These are phyloP conservation scores for Metschnikowia continentalis DNA, from an alignment of 805 yeast genomes.

Conservation along the genomic window DNA sequence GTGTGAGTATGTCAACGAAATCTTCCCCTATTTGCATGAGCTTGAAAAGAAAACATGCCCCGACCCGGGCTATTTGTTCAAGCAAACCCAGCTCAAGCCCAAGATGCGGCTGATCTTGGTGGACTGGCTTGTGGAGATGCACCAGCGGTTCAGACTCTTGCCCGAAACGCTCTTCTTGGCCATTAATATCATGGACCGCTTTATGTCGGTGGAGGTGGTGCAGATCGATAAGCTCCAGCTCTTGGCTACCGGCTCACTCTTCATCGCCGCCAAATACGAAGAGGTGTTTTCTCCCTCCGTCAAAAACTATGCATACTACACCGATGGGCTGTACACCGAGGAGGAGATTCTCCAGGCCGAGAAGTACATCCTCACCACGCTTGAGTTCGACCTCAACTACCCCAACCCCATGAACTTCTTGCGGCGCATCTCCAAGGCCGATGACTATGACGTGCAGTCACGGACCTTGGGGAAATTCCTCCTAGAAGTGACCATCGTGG, in stretches of 20 bases:
- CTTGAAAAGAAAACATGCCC: constrained; percentile 73
- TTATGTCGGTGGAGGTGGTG: constrained; percentile 68
- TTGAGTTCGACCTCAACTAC: constrained; percentile 72
- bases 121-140: constrained; percentile 94
- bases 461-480: constrained; percentile 84
- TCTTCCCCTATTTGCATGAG: constrained; percentile 72
- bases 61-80: constrained; percentile 58
- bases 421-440: constrained; percentile 86
- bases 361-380: constrained; percentile 64
- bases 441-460: constrained; percentile 78
- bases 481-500: constrained; percentile 72
- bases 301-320: constrained; percentile 78
- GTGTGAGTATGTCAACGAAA: constrained; percentile 84
- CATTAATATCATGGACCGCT: constrained; percentile 82
- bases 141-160: constrained; percentile 70
- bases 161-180: constrained; percentile 86
- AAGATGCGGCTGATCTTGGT: constrained; percentile 80
- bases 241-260: constrained; percentile 78
- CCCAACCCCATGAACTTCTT: constrained; percentile 90
- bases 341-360: constrained; percentile 83
- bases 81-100: constrained; percentile 68
- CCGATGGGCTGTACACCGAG: constrained; percentile 80
- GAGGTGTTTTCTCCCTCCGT: constrained; percentile 88
- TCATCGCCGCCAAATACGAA: constrained; percentile 90
- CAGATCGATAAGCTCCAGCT: constrained; percentile 78